Evolutionary conservation across 805 yeast species (phyloP).

Genomic region (Nakazawaea siamensis): DNA sequence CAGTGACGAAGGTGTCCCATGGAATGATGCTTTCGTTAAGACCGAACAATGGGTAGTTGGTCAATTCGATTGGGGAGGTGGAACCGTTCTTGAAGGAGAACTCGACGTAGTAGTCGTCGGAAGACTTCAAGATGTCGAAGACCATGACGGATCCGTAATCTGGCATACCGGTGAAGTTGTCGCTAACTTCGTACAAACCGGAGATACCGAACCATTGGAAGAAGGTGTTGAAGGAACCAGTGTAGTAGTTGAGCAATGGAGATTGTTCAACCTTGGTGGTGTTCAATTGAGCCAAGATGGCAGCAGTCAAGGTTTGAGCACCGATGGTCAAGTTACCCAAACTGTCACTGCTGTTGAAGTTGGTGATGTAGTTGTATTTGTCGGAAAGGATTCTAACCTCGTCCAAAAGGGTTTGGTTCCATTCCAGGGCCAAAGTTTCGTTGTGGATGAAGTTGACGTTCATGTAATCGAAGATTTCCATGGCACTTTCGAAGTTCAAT

Average conservation of each 20-base stretch:
- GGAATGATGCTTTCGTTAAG: slow-evolving; percentile 20
- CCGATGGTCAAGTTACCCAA: slow-evolving; percentile 28
- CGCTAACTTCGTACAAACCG: slow-evolving; percentile 24
- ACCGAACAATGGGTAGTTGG: slow-evolving; percentile 31
- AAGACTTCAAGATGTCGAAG: slow-evolving; percentile 29
- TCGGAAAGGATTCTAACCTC: slow-evolving; percentile 30
- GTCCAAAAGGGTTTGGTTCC: slow-evolving; percentile 23
- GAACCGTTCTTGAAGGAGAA: slow-evolving; percentile 41
- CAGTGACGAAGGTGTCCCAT: slow-evolving; percentile 26
- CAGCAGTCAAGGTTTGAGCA: slow-evolving; percentile 31
- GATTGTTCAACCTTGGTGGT: slow-evolving; percentile 24
- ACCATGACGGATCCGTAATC: slow-evolving; percentile 36
- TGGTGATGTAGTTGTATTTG: slow-evolving; percentile 28
- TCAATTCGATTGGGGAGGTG: slow-evolving; percentile 22
- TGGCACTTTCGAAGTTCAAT: slow-evolving; percentile 30
- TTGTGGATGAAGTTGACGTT: slow-evolving; percentile 33
- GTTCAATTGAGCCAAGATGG: slow-evolving; percentile 25
- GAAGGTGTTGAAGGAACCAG: slow-evolving; percentile 38
- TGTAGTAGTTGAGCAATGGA: slow-evolving; percentile 32
- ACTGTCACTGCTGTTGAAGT: slow-evolving; percentile 22
- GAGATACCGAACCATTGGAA: slow-evolving; percentile 29
- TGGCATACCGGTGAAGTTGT: slow-evolving; percentile 37
- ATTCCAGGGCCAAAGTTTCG: slow-evolving; percentile 24
- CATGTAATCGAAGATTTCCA: slow-evolving; percentile 31
- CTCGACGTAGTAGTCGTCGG: slow-evolving; percentile 26